Percentiles rank a stretch among this genome's conserved stretches.
These are phyloP conservation scores for Phyllosticta ampelicida DNA, from an alignment of 2,329 filamentous ascomycete genomes.

Conservation along the genomic window DNA sequence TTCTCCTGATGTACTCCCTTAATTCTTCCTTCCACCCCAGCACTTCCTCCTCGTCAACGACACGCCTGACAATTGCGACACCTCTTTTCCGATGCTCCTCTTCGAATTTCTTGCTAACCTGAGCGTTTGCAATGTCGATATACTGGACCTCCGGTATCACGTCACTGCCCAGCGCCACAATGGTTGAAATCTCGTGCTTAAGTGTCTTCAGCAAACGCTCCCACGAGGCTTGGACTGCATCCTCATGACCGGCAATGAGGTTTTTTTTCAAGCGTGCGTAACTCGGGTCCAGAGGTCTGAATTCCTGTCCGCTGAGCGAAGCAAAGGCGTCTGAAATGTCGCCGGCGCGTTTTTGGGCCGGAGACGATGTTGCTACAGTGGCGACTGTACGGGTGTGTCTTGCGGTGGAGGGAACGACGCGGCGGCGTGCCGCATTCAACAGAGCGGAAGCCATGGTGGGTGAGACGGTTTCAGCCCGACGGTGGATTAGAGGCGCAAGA, in stretches of 20 bases:
- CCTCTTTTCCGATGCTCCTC: conserved; percentile 48
- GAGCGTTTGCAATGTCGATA: conserved; percentile 30
- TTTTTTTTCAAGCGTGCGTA: conserved; percentile 36
- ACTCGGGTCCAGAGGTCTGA: conserved; percentile 33
- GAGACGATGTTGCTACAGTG: conserved; percentile 17
- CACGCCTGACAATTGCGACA: conserved; percentile 37
- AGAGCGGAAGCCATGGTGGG: conserved; percentile 13
- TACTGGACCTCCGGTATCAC: conserved; percentile 39
- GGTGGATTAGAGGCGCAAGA: neutral
- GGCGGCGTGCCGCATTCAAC: conserved; percentile 17
- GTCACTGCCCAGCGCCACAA: conserved; percentile 31
- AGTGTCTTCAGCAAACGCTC: conserved; percentile 33
- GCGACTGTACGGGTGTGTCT: conserved; percentile 13
- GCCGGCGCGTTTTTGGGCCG: conserved; percentile 33
- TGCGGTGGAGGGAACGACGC: neutral
- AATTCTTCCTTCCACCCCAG: conserved; percentile 35
- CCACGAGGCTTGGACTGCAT: conserved; percentile 36
- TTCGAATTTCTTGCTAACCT: conserved; percentile 45
- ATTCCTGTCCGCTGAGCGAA: conserved; percentile 37
- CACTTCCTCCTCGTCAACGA: conserved; percentile 34
- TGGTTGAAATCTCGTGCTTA: conserved; percentile 34
- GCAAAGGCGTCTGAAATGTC: conserved; percentile 42
- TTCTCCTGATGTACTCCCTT: conserved; percentile 34
- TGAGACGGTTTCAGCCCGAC: neutral
- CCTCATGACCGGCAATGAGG: conserved; percentile 39